Base-by-base conservation (phyloP, 2,329 filamentous ascomycete genomes). In the Diplodia sapinea region DNA sequence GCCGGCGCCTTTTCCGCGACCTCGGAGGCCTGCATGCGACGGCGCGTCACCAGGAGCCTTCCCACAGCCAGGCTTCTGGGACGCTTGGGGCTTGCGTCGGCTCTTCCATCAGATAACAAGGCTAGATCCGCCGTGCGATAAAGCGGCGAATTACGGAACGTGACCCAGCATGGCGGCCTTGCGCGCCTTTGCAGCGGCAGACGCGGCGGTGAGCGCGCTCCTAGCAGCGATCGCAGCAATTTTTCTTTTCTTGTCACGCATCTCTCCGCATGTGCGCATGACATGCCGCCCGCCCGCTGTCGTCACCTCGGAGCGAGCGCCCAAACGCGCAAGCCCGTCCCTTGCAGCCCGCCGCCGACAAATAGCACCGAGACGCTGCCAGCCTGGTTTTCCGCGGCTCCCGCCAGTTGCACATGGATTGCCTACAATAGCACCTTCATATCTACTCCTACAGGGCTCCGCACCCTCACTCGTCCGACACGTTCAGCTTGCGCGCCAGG, bases 101-200 rank as follows among this genome's bases (percentile, higher is more conserved):
- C 31, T 31, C 50, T 51, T 51, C 59, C 59, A 63, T 63, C 59
- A 63, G 59, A 63, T 63, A 63, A 63, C 59, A 38, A 63, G 59
- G 59, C 59, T 63, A 63, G 59, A 63, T 63, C 59, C 59, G 57
- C 57, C 57, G 59, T 63, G n/a, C 59, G 59, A 63, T 63, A 63
- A 63, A 63, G 59, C 59, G 47, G 57, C 59, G 59, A 63, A 51
- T 51, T 38, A 29, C 59, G 59, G 29, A 63, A 51, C 47, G 59
- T 51, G 59, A 63, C 59, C 36, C 59, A 26, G 29, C 59, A 43
- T n/a, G 47, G 43, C 43, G 59, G 56, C 40, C 38, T 62, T 49
- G 20, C 40, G 23, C 15, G 40, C 38, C 36, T 62, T 62, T 50
- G 38, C 40, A 62, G 57, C 57, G 59, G 59, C 59, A 51, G 29